phyloP scores from a whole-genome alignment of 441 rosid species.

The Adansonia gregorii region DNA sequence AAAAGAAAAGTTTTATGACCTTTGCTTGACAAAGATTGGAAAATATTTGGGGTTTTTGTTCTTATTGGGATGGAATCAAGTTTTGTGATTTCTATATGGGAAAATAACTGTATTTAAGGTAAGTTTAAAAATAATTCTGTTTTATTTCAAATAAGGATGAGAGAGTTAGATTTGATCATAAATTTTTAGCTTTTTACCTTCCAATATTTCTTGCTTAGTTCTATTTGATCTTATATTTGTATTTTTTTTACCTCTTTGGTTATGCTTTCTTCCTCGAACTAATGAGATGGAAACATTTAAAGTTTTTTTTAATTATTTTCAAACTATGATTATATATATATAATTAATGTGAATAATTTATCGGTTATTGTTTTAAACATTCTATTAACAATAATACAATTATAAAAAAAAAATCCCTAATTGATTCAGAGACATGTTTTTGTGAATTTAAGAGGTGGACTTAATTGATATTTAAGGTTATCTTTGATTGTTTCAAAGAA shows the following conservation, averaged over 20 bases:
- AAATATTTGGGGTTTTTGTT: not conserved
- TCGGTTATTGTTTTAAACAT: not conserved
- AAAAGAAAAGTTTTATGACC: not conserved
- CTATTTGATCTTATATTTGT: not conserved
- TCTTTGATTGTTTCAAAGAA: no score
- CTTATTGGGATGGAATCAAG: not conserved
- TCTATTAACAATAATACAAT: not conserved
- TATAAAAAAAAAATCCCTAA: not conserved
- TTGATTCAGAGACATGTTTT: not conserved
- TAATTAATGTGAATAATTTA: not conserved
- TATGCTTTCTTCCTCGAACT: no score
- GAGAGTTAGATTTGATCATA: not conserved
- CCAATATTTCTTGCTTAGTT: not conserved
- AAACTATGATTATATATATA: no score
- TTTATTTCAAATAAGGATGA: not conserved
- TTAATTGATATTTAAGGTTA: no score
- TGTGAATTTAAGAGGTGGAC: no score
- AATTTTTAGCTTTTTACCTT: not conserved
- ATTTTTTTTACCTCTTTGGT: no score
- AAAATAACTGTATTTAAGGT: no score
- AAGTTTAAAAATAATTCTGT: not conserved
- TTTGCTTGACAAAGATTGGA: not conserved
- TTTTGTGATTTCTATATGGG: no score
- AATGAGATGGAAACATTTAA: no score
- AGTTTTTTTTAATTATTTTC: no score